Evolutionary conservation across 1,284 basidiomycete genomes (phyloP), one percentile per base, ranked within the genome.

Genomic region (Salmacisia buchloeana): DNA sequence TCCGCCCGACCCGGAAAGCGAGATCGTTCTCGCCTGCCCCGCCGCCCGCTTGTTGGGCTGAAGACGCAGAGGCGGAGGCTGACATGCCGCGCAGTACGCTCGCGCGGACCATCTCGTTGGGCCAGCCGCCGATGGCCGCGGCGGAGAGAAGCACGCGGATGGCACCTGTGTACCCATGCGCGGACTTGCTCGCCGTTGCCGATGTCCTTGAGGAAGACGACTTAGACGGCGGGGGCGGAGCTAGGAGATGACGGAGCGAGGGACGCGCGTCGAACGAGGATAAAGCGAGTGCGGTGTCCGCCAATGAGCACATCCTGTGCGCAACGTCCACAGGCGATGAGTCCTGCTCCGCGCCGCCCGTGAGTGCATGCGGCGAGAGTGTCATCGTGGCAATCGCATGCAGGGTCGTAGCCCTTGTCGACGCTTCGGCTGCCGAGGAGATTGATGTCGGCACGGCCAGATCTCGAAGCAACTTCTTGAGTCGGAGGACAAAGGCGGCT

Each of bases 1-100:
- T 92, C 66, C 94, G 84, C 74, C 89, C 94, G 72, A 92, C 90
- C 79, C 89, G 91, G 85, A 97, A 98, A 5, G 90, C 92, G 18
- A 98, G 84, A 74, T 97, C 97, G 81, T 97, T 97, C 80, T 97
- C 83, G 33, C 77, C 74, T 2, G 75, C 77, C 0, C 83, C 83
- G 15, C 81, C 92, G 15, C 91, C 89, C 65, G 15, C 54, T 46
- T 2, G n/a, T 49, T 15, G 59, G 62, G 4, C 31, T 59, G 21
- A 58, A 3, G 58, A 52, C 2, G 62, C 27, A 2, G 68, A 61
- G 0, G 64, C 59, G 2, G 71, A 70, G 0, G 71, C 64, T 1
- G 71, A 73, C 75, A 76, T 76, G 5, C 75, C 75, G 23, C 75
- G 64, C 46, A 76, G 56, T 29, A 76, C 70, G 1, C 69, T 71